phyloP scores from a whole-genome alignment of 345 rosid genomes.

The Reutealis trisperma region DNA sequence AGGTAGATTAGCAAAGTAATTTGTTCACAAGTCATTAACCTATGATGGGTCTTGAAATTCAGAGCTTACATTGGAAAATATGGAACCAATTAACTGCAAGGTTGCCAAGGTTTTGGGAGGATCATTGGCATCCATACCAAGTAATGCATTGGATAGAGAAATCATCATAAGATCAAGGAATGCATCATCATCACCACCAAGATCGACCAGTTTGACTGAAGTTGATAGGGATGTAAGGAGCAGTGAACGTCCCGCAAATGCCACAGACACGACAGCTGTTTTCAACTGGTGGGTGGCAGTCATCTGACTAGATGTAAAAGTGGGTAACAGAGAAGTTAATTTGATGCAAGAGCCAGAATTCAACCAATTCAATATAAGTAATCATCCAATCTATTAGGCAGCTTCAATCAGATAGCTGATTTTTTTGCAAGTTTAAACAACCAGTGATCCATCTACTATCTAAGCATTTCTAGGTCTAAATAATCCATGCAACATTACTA shows the following conservation, averaged over 20 bases:
- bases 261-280: conserved; percentile 94
- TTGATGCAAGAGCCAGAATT: conserved; percentile 22
- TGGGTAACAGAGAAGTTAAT: conserved; percentile 43
- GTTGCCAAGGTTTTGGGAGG: conserved; percentile 98
- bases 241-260: conserved; percentile 92
- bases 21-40: neutral
- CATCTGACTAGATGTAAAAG: conserved; percentile 77
- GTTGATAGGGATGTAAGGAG: conserved; percentile 68
- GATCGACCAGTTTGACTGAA: conserved; percentile 51
- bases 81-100: conserved; percentile 94
- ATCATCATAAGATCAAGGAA: conserved; percentile 70
- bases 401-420: neutral
- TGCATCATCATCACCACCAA: conserved; percentile 46
- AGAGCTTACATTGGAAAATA: conserved; percentile 91
- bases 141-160: conserved; percentile 88
- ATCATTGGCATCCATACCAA: conserved; percentile 99
- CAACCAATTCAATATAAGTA: conserved; percentile 10
- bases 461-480: neutral
- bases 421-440: conserved; percentile 1
- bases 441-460: neutral
- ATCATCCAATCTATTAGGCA: neutral
- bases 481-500: conserved; percentile 36
- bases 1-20: conserved; percentile 9
- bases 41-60: conserved; percentile 10
- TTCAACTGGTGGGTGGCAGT: conserved; percentile 99